A percentile compares a stretch with the other conserved stretches of the same genome.
phyloP scores from a whole-genome alignment of 108 stramenopile species.

The Bacterosira constricta region DNA sequence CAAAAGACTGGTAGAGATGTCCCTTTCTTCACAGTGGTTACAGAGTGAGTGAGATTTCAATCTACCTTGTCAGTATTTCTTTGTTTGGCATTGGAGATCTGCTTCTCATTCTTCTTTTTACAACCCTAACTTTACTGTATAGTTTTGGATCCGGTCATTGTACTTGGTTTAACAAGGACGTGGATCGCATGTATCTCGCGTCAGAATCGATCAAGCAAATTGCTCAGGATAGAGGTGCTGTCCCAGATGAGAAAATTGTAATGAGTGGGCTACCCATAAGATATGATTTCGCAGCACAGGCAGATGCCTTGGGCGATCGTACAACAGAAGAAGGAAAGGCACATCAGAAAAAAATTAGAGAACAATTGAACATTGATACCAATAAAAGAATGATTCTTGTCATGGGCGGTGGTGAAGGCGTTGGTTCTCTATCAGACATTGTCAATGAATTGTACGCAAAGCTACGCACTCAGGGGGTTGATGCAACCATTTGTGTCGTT shows the following conservation, averaged over 20 bases:
- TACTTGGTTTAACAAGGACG: conserved; percentile 90
- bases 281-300: conserved; percentile 78
- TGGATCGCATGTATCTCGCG: conserved; percentile 90
- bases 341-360: conserved; percentile 51
- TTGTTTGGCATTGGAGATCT: neutral
- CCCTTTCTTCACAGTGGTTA: conserved; percentile 95
- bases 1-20: conserved; percentile 64
- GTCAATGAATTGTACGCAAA: conserved; percentile 73
- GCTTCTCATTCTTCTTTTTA: neutral
- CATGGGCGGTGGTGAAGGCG: conserved; percentile 97
- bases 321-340: conserved; percentile 52
- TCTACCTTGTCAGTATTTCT: conserved; percentile 1
- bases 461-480: conserved; percentile 58
- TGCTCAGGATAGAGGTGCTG: conserved; percentile 71
- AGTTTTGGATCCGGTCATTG: conserved; percentile 89
- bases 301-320: conserved; percentile 70
- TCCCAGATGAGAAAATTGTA: conserved; percentile 83
- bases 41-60: conserved; percentile 64
- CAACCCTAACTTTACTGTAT: too few species aligned
- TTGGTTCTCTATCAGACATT: conserved; percentile 81
- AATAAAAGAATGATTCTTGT: conserved; percentile 81
- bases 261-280: conserved; percentile 93
- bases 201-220: conserved; percentile 70
- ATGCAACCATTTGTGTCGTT: conserved; percentile 91
- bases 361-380: conserved; percentile 60